Percentiles rank a stretch among this genome's conserved stretches.
These are phyloP conservation scores for Arabis hirsuta DNA, from an alignment of 345 rosid species.

Conservation along the genomic window DNA sequence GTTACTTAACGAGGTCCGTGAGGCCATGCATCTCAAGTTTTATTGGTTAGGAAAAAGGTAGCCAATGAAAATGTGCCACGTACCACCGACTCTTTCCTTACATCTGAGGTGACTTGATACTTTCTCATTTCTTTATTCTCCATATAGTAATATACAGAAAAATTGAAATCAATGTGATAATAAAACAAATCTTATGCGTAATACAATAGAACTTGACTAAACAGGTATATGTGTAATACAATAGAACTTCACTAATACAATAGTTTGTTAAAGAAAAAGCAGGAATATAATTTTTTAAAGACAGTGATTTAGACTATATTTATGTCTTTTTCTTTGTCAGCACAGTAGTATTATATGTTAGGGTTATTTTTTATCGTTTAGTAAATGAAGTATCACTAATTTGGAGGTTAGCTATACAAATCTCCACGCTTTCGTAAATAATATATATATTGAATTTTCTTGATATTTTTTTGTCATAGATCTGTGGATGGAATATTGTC, in stretches of 20 bases:
- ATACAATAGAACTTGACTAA: not conserved
- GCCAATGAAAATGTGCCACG: slow-evolving; percentile 16
- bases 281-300: not conserved
- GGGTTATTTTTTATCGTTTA: too few relatives aligned
- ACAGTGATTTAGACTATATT: not conserved
- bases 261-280: not conserved
- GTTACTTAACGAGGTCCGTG: slow-evolving; percentile 36
- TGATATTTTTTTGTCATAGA: too few relatives aligned
- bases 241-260: not conserved
- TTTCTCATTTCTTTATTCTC: slow-evolving; percentile 27
- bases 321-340: not conserved
- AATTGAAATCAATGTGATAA: not conserved
- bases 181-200: not conserved
- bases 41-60: not conserved
- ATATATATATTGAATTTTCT: not conserved
- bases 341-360: not conserved
- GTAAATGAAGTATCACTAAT: slow-evolving; percentile 9
- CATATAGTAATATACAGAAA: not conserved
- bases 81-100: slow-evolving; percentile 30
- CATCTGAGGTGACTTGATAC: slow-evolving; percentile 30
- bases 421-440: not conserved
- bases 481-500: too few relatives aligned
- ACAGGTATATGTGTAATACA: not conserved
- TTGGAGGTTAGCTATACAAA: slow-evolving; percentile 31
- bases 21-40: slow-evolving; percentile 38